A percentile compares a stretch with the other conserved stretches of the same genome.
Conservation (phyloP, 2,329 filamentous ascomycete species). For the Furcasterigmium furcatum region DNA sequence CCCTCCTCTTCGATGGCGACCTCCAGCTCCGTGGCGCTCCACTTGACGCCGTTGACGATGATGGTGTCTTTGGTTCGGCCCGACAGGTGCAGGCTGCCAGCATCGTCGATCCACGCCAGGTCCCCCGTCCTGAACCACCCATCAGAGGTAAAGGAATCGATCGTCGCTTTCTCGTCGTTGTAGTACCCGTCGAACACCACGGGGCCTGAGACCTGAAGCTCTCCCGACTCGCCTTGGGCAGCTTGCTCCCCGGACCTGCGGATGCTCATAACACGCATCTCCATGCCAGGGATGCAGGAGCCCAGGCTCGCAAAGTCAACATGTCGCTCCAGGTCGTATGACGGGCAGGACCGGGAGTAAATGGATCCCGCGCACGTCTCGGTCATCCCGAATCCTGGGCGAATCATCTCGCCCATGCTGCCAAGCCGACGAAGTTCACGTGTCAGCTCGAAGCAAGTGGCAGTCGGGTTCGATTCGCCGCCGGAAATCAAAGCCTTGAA, state of each 20-base stretch:
- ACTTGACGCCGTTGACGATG: conserved; percentile 45
- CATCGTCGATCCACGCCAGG: conserved; percentile 25
- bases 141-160: conserved; percentile 49
- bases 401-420: conserved; percentile 27
- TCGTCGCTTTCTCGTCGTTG: conserved; percentile 53
- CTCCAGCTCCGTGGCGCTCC: conserved; percentile 32
- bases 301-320: conserved; percentile 33
- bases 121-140: conserved; percentile 42
- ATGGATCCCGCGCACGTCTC: conserved; percentile 50
- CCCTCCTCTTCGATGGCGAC: conserved; percentile 28
- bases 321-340: conserved; percentile 26
- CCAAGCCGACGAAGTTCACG: conserved; percentile 24
- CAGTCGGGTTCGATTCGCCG: conserved; percentile 39
- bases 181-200: conserved; percentile 65
- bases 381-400: conserved; percentile 45
- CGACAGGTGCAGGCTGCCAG: conserved; percentile 28
- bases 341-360: conserved; percentile 35
- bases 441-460: conserved; percentile 23
- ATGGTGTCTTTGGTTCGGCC: conserved; percentile 39
- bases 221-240: conserved; percentile 35
- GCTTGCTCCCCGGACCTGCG: conserved; percentile 10
- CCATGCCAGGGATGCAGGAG: conserved; percentile 28
- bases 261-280: conserved; percentile 31
- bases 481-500: conserved; percentile 33
- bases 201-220: conserved; percentile 55